Evolutionary conservation across 805 yeast species (phyloP).

Genomic region (Metschnikowia continentalis): DNA sequence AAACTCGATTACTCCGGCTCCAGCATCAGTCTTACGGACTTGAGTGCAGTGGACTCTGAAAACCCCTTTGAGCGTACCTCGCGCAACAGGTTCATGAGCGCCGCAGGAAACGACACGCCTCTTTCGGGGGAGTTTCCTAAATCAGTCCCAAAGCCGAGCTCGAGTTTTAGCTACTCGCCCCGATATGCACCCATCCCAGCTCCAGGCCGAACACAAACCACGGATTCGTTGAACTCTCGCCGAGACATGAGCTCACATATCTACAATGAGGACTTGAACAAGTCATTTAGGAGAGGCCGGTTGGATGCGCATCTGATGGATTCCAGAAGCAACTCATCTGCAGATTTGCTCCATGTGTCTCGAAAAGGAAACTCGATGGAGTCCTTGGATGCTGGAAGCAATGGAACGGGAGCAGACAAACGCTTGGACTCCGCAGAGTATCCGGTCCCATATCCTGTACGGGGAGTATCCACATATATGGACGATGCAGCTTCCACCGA

Average conservation of each 20-base stretch:
- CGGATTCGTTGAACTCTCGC: conserved; percentile 2
- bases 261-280: conserved; percentile 1
- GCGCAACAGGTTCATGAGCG: neutral
- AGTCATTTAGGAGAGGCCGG: neutral
- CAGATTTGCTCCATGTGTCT: neutral
- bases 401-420: neutral
- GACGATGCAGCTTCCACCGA: neutral
- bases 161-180: neutral
- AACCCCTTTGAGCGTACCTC: conserved; percentile 7
- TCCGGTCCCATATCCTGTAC: conserved; percentile 16
- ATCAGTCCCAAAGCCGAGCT: neutral
- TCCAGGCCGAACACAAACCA: neutral
- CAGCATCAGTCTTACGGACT: conserved; percentile 1
- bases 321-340: conserved; percentile 1
- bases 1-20: neutral
- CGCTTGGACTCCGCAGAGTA: neutral
- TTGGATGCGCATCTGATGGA: conserved; percentile 1
- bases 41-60: conserved; percentile 5
- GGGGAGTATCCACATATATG: conserved; percentile 17
- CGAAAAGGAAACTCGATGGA: neutral
- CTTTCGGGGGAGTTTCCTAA: neutral
- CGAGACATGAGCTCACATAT: conserved; percentile 2
- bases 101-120: neutral
- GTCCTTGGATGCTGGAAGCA: neutral
- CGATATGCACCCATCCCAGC: neutral